These are phyloP conservation scores for Rhinocladiella mackenziei DNA, from an alignment of 2,329 filamentous ascomycete genomes.

Conservation along the genomic window DNA sequence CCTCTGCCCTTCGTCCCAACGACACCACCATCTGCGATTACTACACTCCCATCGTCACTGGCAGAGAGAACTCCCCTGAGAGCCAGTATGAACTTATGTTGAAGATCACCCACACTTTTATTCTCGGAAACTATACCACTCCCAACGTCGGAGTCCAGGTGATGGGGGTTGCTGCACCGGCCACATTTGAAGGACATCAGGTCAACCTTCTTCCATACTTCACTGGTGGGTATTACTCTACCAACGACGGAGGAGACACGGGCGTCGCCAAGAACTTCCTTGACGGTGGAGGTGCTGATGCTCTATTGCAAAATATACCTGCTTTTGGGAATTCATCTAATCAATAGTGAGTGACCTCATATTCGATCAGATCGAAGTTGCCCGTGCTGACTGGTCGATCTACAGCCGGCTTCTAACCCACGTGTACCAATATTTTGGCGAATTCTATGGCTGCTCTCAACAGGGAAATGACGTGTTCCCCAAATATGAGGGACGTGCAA, in stretches of 20 bases:
- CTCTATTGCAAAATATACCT: conserved; percentile 54
- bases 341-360: conserved; percentile 44
- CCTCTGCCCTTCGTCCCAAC: conserved; percentile 48
- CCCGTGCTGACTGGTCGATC: neutral
- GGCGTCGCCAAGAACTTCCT: conserved; percentile 57
- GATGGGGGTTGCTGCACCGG: conserved; percentile 54
- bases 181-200: conserved; percentile 47
- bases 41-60: conserved; percentile 55
- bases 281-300: conserved; percentile 55
- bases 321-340: conserved; percentile 49
- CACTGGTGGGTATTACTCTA: conserved; percentile 51
- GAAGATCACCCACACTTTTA: conserved; percentile 58
- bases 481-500: conserved; percentile 40
- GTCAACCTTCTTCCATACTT: conserved; percentile 61
- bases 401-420: conserved; percentile 53
- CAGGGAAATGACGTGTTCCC: conserved; percentile 46
- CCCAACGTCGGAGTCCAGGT: conserved; percentile 53
- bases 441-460: conserved; percentile 53
- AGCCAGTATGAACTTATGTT: conserved; percentile 57
- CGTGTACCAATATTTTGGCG: conserved; percentile 60
- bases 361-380: neutral
- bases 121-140: conserved; percentile 59
- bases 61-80: conserved; percentile 56
- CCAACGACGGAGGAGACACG: conserved; percentile 42
- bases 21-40: conserved; percentile 57